Evolutionary conservation across 2,329 filamentous ascomycete genomes (phyloP), one percentile per base, ranked within the genome.

Genomic region (Talaromyces piceae): DNA sequence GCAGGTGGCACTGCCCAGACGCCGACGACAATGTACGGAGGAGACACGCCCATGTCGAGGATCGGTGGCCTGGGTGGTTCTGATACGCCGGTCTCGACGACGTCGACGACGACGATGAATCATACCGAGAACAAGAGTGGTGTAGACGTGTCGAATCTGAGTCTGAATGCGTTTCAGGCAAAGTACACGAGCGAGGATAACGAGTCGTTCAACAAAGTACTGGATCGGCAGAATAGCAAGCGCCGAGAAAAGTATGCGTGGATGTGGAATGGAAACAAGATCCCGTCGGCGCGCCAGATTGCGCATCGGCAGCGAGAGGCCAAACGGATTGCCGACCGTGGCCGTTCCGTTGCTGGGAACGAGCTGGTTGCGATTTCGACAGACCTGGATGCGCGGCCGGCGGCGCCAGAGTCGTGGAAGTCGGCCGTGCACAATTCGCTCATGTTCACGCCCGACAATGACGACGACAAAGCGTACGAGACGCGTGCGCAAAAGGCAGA

Each of bases 101-200:
- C 58, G 30, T 62, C 67, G 31, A 64, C 69, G 8, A 65, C 62
- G 4, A 60, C 64, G 20, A 13, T 71, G 49, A 72, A 52, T 23
- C 5, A 8, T 7, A 28, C 26, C 6, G 26, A 11, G n/a, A 8
- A 69, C 31, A 52, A 46, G 50, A 44, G 33, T 22, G 77, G 27
- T 2, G 75, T 88, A 16, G 84, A 95, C 64, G 82, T 70, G 2
- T 65, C 84, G 39, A 85, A 84, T 59, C 82, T 97, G 75, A 90
- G 86, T 54, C 77, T 98, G 1, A 82, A 84, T 49, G 81, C 84
- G 1, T 98, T 96, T 62, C 93, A 98, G 64, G 80, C 87, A 3
- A 91, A 88, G 59, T 97, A 96, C 71, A 98, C 91, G 1, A 95
- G 89, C 63, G 93, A 98, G 68, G 93, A 98, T 67, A 97, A 97